These are phyloP conservation scores for Penicillium bialowiezense DNA, from an alignment of 495 filamentous ascomycete genomes.

Conservation along the genomic window DNA sequence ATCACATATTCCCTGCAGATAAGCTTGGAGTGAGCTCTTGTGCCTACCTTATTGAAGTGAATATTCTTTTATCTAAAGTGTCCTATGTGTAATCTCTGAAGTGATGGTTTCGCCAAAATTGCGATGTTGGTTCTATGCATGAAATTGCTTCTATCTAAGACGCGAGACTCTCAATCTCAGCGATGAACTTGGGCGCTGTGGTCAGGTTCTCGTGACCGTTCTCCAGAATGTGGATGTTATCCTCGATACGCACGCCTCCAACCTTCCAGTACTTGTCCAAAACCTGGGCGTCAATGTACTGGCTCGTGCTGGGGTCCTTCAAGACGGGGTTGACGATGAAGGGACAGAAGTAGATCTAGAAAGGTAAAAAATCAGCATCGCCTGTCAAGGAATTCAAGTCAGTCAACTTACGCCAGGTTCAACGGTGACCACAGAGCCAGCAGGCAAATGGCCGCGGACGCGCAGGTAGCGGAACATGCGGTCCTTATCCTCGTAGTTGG, in stretches of 20 bases:
- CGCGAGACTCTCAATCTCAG: conserved; percentile 60
- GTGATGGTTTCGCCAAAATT: too few species aligned
- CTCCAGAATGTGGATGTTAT: conserved; percentile 75
- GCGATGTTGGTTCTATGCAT: too few species aligned
- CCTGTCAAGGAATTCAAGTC: neutral
- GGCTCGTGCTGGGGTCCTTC: conserved; percentile 61
- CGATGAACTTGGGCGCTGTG: conserved; percentile 66
- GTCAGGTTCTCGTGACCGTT: conserved; percentile 79
- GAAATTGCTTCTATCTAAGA: conserved; percentile 14
- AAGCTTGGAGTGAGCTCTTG: neutral
- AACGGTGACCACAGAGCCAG: conserved; percentile 79
- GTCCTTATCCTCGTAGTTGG: conserved; percentile 82
- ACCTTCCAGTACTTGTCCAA: conserved; percentile 85
- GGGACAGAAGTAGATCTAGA: conserved; percentile 87
- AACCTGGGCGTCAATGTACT: conserved; percentile 71
- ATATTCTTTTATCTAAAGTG: too few species aligned
- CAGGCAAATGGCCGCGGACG: conserved; percentile 72
- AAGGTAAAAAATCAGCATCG: neutral
- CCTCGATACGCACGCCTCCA: conserved; percentile 78
- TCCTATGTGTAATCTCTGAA: too few species aligned
- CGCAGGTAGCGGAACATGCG: conserved; percentile 82
- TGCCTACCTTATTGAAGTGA: neutral
- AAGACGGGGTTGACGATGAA: conserved; percentile 89
- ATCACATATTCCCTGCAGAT: neutral
- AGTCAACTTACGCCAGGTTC: conserved; percentile 70